A percentile compares a stretch with the other conserved stretches of the same genome.
phyloP scores from a whole-genome alignment of 2,329 filamentous ascomycete genomes.

The Aspergillus sp. region DNA sequence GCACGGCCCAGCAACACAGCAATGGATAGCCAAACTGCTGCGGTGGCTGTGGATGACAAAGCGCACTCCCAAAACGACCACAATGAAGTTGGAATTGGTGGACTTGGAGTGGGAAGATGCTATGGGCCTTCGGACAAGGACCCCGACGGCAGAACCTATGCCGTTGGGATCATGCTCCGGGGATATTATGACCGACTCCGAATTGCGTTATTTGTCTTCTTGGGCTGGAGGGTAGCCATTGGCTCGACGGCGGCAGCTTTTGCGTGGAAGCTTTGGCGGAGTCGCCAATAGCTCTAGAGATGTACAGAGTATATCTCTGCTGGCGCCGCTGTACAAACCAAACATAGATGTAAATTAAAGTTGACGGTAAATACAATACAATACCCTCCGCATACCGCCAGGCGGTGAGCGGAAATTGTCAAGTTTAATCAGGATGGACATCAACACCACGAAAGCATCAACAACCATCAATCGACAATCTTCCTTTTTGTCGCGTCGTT shows the following conservation, averaged over 20 bases:
- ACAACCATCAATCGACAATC: background rate
- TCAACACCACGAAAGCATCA: background rate
- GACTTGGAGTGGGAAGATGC: constrained; percentile 30
- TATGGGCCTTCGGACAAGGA: constrained; percentile 20
- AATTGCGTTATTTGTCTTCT: constrained; percentile 33
- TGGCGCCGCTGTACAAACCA: background rate
- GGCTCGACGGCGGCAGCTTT: constrained; percentile 24
- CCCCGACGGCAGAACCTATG: constrained; percentile 25
- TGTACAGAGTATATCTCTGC: background rate
- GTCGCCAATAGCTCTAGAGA: constrained; percentile 2
- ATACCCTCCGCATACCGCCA: background rate
- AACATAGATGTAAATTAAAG: background rate
- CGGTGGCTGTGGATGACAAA: constrained; percentile 18
- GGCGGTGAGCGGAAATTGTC: background rate
- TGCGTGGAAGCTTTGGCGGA: constrained; percentile 23
- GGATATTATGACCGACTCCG: constrained; percentile 39
- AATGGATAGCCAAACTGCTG: constrained; percentile 29
- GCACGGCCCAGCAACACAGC: constrained; percentile 23
- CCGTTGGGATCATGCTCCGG: constrained; percentile 36
- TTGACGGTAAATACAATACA: background rate
- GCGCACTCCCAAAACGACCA: constrained; percentile 17
- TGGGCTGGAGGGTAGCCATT: constrained; percentile 31
- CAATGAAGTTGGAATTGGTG: constrained; percentile 34
- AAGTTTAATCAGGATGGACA: background rate
- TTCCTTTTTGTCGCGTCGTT: background rate